These are phyloP conservation scores for Purpureocillium lavendulum DNA, from an alignment of 2,329 filamentous ascomycete genomes.

Conservation along the genomic window DNA sequence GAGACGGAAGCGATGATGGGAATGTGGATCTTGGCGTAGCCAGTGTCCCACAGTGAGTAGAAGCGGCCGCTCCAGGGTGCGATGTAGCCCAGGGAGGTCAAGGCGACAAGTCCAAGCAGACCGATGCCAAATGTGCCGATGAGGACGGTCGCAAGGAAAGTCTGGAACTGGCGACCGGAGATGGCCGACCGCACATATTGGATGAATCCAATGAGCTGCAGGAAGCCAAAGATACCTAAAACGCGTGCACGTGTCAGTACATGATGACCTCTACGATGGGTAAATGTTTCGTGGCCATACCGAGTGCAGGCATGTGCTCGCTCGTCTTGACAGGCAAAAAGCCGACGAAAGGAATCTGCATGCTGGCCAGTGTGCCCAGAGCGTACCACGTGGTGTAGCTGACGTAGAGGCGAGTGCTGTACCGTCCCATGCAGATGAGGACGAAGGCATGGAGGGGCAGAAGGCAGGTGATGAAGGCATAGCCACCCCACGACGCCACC, in stretches of 20 bases:
- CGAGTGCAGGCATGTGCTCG: slow-evolving; percentile 96
- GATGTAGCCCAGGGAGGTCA: slow-evolving; percentile 85
- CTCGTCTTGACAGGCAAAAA: slow-evolving; percentile 94
- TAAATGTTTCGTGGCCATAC: slow-evolving; percentile 41
- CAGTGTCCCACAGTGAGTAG: slow-evolving; percentile 98
- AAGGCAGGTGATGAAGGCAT: slow-evolving; percentile 98
- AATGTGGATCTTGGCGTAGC: slow-evolving; percentile 98
- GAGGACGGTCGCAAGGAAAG: slow-evolving; percentile 70
- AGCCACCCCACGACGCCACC: slow-evolving; percentile 99
- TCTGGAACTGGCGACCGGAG: slow-evolving; percentile 89
- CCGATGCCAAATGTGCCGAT: slow-evolving; percentile 66
- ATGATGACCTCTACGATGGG: neutral
- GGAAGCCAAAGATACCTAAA: slow-evolving; percentile 83
- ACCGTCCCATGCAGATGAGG: slow-evolving; percentile 92
- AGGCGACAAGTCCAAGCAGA: slow-evolving; percentile 67
- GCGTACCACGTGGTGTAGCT: slow-evolving; percentile 98
- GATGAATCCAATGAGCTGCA: slow-evolving; percentile 88
- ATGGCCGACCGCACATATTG: slow-evolving; percentile 85
- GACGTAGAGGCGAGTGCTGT: slow-evolving; percentile 89
- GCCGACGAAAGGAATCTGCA: slow-evolving; percentile 98
- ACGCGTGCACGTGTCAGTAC: slow-evolving; percentile 10
- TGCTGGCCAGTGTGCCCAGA: slow-evolving; percentile 88
- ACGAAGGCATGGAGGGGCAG: slow-evolving; percentile 91
- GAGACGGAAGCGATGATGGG: slow-evolving; percentile 99
- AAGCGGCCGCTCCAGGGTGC: slow-evolving; percentile 97